These are phyloP conservation scores for Coprinopsis cinerea DNA, from an alignment of 768 basidiomycete species.

Conservation along the genomic window DNA sequence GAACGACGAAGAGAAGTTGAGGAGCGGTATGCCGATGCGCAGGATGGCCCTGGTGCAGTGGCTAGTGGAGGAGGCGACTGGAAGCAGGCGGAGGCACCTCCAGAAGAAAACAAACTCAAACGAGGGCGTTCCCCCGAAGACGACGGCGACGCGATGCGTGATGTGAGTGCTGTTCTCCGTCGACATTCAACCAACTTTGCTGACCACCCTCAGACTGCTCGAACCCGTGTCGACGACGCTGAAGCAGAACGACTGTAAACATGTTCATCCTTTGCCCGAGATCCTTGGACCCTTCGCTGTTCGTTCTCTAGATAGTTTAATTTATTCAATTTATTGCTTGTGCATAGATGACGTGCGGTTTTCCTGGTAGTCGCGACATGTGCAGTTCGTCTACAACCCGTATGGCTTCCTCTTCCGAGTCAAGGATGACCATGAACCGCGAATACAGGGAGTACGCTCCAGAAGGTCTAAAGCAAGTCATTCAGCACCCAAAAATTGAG, in stretches of 20 bases:
- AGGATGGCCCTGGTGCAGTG: conserved; percentile 74
- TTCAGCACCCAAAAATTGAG: background rate
- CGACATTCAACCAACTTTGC: background rate
- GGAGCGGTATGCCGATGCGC: conserved; percentile 74
- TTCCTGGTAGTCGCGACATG: conserved; percentile 38
- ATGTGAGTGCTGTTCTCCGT: conserved; percentile 35
- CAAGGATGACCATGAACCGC: conserved; percentile 50
- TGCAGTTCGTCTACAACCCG: conserved; percentile 59
- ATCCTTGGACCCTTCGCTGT: conserved; percentile 14
- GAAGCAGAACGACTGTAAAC: conserved; percentile 68
- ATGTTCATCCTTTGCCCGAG: conserved; percentile 6
- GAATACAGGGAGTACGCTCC: conserved; percentile 39
- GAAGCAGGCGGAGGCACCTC: conserved; percentile 56
- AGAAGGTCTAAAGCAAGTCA: conserved; percentile 23
- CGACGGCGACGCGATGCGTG: conserved; percentile 53
- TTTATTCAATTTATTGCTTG: conserved; percentile 33
- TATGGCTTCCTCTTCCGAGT: conserved; percentile 60
- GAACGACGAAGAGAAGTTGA: conserved; percentile 79
- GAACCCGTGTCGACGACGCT: conserved; percentile 54
- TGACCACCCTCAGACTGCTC: conserved; percentile 40
- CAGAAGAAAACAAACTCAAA: conserved; percentile 44
- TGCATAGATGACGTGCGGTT: conserved; percentile 18
- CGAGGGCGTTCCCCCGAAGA: conserved; percentile 75
- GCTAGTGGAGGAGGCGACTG: conserved; percentile 84
- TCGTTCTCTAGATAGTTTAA: conserved; percentile 16